A percentile compares a stretch with the other conserved stretches of the same genome.
These are phyloP conservation scores for Coprinopsis cinerea DNA, from an alignment of 768 basidiomycete genomes.

Conservation along the genomic window DNA sequence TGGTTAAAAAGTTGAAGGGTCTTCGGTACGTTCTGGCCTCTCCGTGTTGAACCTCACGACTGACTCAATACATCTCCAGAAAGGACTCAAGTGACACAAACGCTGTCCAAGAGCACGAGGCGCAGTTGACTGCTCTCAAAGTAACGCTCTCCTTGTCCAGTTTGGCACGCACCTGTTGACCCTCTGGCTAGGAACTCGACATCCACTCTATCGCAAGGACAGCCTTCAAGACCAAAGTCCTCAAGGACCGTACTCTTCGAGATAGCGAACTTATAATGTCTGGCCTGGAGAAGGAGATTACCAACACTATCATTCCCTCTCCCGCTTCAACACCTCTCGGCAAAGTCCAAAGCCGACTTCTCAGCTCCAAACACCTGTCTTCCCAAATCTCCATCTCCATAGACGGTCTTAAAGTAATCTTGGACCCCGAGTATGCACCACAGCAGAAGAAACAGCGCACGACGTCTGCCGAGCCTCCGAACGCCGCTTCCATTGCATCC, in stretches of 20 bases:
- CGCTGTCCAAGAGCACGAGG: conserved; percentile 46
- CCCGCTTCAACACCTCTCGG: conserved; percentile 37
- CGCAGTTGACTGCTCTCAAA: conserved; percentile 60
- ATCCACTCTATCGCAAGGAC: conserved; percentile 54
- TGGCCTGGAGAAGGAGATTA: conserved; percentile 42
- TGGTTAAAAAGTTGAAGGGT: conserved; percentile 77
- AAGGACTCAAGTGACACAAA: conserved; percentile 29
- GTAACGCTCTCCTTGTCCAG: conserved; percentile 27
- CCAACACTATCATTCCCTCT: conserved; percentile 25
- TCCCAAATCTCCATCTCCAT: conserved; percentile 48
- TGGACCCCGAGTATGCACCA: conserved; percentile 23
- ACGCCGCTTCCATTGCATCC: not conserved
- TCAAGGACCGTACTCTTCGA: conserved; percentile 61
- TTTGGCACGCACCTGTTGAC: not conserved
- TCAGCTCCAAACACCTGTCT: conserved; percentile 74
- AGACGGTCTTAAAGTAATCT: conserved; percentile 38
- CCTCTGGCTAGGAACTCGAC: conserved; percentile 42
- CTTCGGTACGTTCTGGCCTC: conserved; percentile 40
- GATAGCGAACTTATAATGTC: conserved; percentile 40
- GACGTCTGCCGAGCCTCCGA: conserved; percentile 1
- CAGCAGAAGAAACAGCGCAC: conserved; percentile 21
- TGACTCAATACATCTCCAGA: conserved; percentile 10
- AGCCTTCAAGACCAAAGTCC: conserved; percentile 67
- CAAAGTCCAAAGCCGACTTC: conserved; percentile 65
- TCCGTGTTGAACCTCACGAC: not conserved